Base-by-base conservation (phyloP, 139 green algal species). In the Coccomyxa sp. region DNA sequence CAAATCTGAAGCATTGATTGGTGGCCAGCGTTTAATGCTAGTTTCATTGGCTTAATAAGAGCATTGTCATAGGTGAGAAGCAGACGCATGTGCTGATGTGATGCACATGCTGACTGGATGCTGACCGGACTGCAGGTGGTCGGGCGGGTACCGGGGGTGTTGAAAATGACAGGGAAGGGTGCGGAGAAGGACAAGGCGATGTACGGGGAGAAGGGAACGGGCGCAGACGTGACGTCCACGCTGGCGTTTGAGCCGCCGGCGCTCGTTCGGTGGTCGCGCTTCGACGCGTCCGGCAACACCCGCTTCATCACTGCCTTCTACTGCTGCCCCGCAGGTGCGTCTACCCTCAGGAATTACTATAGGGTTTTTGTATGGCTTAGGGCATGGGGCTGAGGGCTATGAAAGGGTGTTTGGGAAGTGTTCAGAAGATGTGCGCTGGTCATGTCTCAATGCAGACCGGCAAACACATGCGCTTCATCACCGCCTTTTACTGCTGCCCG, bases 291-390 rank as follows among this genome's bases (percentile, higher is more conserved):
- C 23, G 84, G 63, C 57, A 71, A 57, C 30, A 83, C 81, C 7
- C 81, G 59, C 30, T 85, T 86, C 79, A 88, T 88, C 78, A 81
- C 81, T 0, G 82, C 77, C 51, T 88, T 88, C 79, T 88, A 84
- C 31, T 45, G 79, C 17, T 57, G 74, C 63, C 82, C 82, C 0
- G 28, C 25, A 25, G 80, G 77, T 38, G 27, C n/a, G 71, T 25
- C 71, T 15, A n/a, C n/a, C n/a, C n/a, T n/a, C n/a, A n/a, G n/a
- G n/a, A n/a, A n/a, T n/a, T n/a, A n/a, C n/a, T n/a, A n/a, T n/a
- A n/a, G n/a, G n/a, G n/a, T n/a, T n/a, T n/a, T n/a, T n/a, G n/a
- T n/a, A n/a, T n/a, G n/a, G n/a, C n/a, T n/a, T n/a, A n/a, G n/a
- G n/a, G n/a, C n/a, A n/a, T n/a, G n/a, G n/a, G n/a, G n/a, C n/a